A percentile compares a stretch with the other conserved stretches of the same genome.
Evolutionary conservation across 208 protist genomes (phyloP).

Genomic region (Balamuthia mandrillaris): DNA sequence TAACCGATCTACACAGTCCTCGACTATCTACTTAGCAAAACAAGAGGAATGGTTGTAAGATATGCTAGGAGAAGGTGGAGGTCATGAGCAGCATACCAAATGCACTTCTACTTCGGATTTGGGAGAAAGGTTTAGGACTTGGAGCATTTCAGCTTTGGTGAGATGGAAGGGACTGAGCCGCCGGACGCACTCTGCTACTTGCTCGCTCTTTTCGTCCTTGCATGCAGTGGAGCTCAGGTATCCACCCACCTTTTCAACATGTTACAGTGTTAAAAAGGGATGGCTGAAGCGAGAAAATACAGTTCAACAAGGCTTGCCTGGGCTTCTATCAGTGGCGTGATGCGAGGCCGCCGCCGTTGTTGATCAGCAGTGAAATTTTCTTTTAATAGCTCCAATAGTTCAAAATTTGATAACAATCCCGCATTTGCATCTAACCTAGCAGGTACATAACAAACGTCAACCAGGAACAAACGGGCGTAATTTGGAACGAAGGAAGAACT

Average conservation of each 20-base stretch:
- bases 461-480: background rate
- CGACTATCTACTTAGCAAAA: background rate
- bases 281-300: background rate
- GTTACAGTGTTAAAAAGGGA: background rate
- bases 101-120: slow-evolving; percentile 3
- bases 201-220: background rate
- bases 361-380: background rate
- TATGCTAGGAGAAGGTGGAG: background rate
- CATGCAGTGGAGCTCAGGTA: background rate
- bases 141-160: background rate
- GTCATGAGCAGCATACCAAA: background rate
- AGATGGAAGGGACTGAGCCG: background rate
- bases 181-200: background rate
- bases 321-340: background rate
- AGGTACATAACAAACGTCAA: background rate
- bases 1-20: background rate
- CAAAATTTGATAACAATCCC: background rate
- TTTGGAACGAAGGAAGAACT: background rate
- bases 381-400: background rate
- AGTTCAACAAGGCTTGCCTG: background rate
- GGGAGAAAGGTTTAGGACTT: background rate
- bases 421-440: background rate
- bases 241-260: background rate
- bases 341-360: background rate
- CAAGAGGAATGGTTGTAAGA: background rate